Base-by-base conservation (phyloP, 2,329 filamentous ascomycete genomes). In the Cordyceps fumosorosea region DNA sequence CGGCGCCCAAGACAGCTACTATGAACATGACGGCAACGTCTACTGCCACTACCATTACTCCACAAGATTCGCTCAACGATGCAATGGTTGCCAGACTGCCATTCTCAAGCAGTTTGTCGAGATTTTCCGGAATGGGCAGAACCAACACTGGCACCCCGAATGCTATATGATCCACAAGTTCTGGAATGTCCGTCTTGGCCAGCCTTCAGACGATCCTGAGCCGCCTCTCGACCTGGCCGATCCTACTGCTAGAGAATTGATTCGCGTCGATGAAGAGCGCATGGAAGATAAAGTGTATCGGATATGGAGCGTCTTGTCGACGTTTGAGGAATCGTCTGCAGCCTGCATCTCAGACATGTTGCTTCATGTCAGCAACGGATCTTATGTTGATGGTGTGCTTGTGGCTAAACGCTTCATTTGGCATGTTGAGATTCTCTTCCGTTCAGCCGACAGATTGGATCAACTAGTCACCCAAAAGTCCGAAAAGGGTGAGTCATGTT, bases 141-240 rank as follows among this genome's bases (percentile, higher is more conserved):
- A 98, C 72, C 95, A 99, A 72, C 95, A 99, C 74, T 99, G 95
- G 95, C 95, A 99, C 73, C 95, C 95, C 2, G 95, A 99, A 76
- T 99, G 95, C 76, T 99, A 99, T 76, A 99, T 99, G 95, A 99
- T 99, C 65, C 95, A 99, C 78, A 99, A 99, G 72, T 99, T 98
- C 76, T 99, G 95, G 95, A 99, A 98, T 72, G 95, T 99, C 64
- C 88, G 95, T 57, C 80, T 99, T 44, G 86, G 87, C 12, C 82
- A 86, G 29, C 80, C 84, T 12, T 81, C 82, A 47, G 81, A 86
- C 62, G 72, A 76, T 12, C 71, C 79, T 42, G 77, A 81, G 34
- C 66, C 74, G 22, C 72, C 76, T n/a, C 34, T 66, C 32, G 69
- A 81, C 58, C 72, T 74, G 12, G 78, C 80, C 59, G 81, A 85